Conservation (phyloP, 208 protist species). For the Tritrichomonas musculus region DNA sequence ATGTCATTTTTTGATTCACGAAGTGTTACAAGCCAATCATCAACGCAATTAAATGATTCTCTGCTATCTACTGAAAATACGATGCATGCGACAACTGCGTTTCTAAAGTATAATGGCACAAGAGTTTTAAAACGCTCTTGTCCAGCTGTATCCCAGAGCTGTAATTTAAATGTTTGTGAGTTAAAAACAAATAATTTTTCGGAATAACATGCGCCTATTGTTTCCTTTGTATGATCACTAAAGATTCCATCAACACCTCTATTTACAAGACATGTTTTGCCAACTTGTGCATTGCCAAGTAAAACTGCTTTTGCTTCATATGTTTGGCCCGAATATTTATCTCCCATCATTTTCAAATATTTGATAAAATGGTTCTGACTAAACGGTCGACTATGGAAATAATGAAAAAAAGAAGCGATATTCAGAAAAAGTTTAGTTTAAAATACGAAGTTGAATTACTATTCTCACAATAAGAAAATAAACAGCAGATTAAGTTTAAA, state of each 20-base stretch:
- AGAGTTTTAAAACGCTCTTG: neutral
- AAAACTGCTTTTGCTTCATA: neutral
- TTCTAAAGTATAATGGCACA: neutral
- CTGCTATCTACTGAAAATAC: neutral
- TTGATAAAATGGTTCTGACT: neutral
- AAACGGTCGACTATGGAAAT: no score
- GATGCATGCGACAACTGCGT: neutral
- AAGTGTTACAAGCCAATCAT: neutral
- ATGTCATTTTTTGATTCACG: neutral
- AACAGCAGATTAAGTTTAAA: no score
- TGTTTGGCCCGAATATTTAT: neutral
- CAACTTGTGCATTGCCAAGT: neutral
- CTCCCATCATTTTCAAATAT: neutral
- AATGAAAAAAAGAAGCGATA: no score
- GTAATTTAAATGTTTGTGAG: neutral
- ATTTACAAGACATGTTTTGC: neutral
- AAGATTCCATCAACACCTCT: neutral
- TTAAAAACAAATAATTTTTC: neutral
- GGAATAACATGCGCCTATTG: neutral
- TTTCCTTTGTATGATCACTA: neutral
- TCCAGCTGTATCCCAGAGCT: constrained; percentile 10
- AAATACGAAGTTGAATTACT: no score
- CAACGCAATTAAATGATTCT: neutral
- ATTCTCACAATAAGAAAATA: no score
- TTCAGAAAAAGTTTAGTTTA: no score